phyloP scores from a whole-genome alignment of 2,329 filamentous ascomycete genomes.

The Cryphonectria carpinicola region DNA sequence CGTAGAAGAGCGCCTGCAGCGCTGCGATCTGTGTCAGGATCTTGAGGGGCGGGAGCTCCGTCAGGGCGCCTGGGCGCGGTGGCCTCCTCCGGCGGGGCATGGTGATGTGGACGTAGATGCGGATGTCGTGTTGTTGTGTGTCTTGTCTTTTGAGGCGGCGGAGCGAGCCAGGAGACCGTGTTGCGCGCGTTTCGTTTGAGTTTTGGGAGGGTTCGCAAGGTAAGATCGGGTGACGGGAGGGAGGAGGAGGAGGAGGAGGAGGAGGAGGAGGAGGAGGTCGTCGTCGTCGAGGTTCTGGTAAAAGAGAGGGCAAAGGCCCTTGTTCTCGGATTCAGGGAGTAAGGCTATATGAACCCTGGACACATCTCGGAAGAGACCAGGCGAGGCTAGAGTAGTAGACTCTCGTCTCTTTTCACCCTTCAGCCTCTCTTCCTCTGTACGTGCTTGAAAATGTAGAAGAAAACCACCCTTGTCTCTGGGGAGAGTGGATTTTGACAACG shows the following conservation, averaged over 20 bases:
- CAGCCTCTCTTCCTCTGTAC: background rate
- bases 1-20: constrained; percentile 61
- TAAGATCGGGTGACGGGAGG: too few species aligned
- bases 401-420: background rate
- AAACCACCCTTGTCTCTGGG: background rate
- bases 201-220: too few species aligned
- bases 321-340: background rate
- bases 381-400: background rate
- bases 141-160: too few species aligned
- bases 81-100: constrained; percentile 63
- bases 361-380: background rate
- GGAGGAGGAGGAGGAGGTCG: too few species aligned
- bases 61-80: constrained; percentile 62
- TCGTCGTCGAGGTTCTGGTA: background rate
- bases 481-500: too few species aligned
- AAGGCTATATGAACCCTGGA: background rate
- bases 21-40: constrained; percentile 63
- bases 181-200: too few species aligned
- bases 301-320: too few species aligned
- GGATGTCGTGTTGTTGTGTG: background rate
- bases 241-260: too few species aligned
- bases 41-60: constrained; percentile 63
- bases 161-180: background rate
- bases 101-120: background rate
- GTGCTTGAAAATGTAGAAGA: background rate